phyloP scores from a whole-genome alignment of 2,329 filamentous ascomycete genomes.

The Phaeosphaeria sp. region DNA sequence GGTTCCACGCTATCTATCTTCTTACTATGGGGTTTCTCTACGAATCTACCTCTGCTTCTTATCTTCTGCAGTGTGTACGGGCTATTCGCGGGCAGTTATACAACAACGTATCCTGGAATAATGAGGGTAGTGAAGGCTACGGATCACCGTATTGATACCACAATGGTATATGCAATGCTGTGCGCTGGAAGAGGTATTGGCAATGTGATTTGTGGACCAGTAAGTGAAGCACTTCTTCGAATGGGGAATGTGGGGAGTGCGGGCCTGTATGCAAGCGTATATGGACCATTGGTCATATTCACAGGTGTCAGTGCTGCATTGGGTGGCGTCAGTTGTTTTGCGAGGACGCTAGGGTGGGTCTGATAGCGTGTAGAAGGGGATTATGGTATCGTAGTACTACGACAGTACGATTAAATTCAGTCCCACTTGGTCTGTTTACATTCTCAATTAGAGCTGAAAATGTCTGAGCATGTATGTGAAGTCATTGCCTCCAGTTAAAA shows the following conservation, averaged over 20 bases:
- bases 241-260: constrained; percentile 15
- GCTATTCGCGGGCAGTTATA: constrained; percentile 39
- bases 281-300: constrained; percentile 51
- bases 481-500: no score
- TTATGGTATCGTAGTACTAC: no score
- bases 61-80: constrained; percentile 42
- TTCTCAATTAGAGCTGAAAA: no score
- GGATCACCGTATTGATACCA: constrained; percentile 33
- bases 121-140: constrained; percentile 25
- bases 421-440: no score
- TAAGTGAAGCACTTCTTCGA: constrained; percentile 54
- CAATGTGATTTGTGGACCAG: constrained; percentile 56
- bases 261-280: constrained; percentile 51
- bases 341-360: constrained; percentile 7
- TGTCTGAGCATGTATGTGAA: no score
- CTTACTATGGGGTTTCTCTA: constrained; percentile 55
- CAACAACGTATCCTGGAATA: constrained; percentile 32
- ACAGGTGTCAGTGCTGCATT: constrained; percentile 50
- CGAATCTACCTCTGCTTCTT: constrained; percentile 40
- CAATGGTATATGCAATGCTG: constrained; percentile 56
- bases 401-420: no score
- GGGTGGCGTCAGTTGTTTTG: constrained; percentile 31
- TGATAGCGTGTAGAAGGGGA: background rate
- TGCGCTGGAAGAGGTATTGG: constrained; percentile 58
- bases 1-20: constrained; percentile 51